Evolutionary conservation across 192 early-diverging fungal genomes (phyloP).

Genomic region (Coemansia sp.): DNA sequence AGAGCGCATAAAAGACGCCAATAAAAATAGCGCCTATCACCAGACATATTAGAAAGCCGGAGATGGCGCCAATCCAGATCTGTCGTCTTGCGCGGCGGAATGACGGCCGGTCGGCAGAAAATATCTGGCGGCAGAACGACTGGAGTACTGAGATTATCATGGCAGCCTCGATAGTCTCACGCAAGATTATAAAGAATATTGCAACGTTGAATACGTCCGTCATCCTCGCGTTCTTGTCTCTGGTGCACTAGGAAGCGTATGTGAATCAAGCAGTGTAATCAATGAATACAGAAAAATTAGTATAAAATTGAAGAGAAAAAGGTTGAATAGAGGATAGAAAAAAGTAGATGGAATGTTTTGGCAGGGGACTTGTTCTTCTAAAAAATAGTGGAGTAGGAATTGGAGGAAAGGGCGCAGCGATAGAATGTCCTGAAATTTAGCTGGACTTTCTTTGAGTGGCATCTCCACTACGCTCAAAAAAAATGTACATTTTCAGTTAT

Average conservation of each 20-base stretch:
- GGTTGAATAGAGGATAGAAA: background rate
- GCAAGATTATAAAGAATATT: constrained; percentile 74
- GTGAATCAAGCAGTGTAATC: background rate
- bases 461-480: background rate
- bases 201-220: constrained; percentile 63
- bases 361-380: too few species aligned
- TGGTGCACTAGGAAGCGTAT: background rate
- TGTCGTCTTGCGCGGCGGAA: constrained; percentile 61
- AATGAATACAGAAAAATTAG: background rate
- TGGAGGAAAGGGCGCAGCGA: too few species aligned
- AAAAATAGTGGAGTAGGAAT: too few species aligned
- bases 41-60: constrained; percentile 68
- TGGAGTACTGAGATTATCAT: constrained; percentile 87
- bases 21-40: constrained; percentile 77
- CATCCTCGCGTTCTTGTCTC: constrained; percentile 17
- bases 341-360: background rate
- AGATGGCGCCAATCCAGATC: constrained; percentile 72
- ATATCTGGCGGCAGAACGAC: constrained; percentile 69
- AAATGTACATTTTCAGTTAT: background rate
- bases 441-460: too few species aligned
- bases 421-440: too few species aligned
- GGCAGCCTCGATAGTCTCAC: constrained; percentile 84
- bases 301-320: background rate
- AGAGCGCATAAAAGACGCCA: constrained; percentile 67
- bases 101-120: constrained; percentile 51